Base-by-base conservation (phyloP, 495 filamentous ascomycete genomes). In the Daldinia decipiens region DNA sequence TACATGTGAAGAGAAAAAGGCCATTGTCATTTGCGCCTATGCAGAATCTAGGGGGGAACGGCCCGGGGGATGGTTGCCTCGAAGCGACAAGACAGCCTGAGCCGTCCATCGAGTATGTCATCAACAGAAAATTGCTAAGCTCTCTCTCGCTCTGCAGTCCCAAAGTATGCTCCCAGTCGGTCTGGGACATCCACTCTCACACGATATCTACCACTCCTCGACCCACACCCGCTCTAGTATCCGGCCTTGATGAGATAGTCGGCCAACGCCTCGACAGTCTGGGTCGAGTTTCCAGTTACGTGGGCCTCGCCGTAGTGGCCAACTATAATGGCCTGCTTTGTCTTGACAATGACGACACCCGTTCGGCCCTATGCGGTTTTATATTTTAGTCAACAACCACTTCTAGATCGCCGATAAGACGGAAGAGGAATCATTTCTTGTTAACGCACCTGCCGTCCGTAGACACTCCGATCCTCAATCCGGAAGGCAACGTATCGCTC, bases 291-390 rank as follows among this genome's bases (percentile, higher is more conserved):
- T 65, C 90, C 90, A 27, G 90, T 90, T 74, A 89, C 84, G 45
- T 86, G 80, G 40, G 70, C 78, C 77, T 96, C 93, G 74, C 84
- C 84, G 85, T 97, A 91, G 84, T 97, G 93, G 72, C 87, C 90
- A 79, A 99, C 81, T 76, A 99, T 88, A 77, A 97, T 86, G 74
- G 93, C 91, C 81, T 94, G 91, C 58, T 81, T 88, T 70, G 94
- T 94, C 84, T 93, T 94, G 78, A 90, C 88, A 72, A 93, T 85
- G 74, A 90, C 81, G 72, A 95, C 79, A 64, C 95, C 95, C 72
- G 88, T 88, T 82, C 90, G 92, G 72, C 91, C 93, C 94, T 98
- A 68, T 50, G 59, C 43, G 38, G 45, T 45, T 52, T 17, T 58
- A 26, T 40, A 67, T 32, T 36, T 29, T 0, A 38, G 34, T 62